Evolutionary conservation across 1,284 basidiomycete genomes (phyloP).

Genomic region (Psilocybe mexicana): DNA sequence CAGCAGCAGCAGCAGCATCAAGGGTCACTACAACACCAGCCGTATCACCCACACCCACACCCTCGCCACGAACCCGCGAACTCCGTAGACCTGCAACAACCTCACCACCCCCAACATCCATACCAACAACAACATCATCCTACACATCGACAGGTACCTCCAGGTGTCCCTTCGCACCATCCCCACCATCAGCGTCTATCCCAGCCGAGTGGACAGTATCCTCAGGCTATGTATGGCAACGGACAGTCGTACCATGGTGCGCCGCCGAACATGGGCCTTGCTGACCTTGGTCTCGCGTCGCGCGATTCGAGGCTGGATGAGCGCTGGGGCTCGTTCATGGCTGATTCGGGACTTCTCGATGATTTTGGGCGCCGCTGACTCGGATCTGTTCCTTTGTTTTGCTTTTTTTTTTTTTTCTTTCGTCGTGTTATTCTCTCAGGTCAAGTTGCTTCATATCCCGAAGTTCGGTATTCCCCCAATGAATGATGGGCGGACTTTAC

Average conservation of each 20-base stretch:
- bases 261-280: conserved; percentile 39
- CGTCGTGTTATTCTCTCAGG: no score
- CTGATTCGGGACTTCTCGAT: conserved; percentile 49
- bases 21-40: conserved; percentile 2
- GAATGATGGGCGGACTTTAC: no score
- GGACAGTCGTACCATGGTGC: conserved; percentile 7
- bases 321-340: conserved; percentile 62
- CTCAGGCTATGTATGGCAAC: background rate
- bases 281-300: conserved; percentile 52
- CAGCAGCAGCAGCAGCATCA: background rate
- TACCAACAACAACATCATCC: conserved; percentile 1
- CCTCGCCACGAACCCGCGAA: background rate
- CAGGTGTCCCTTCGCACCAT: background rate
- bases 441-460: no score
- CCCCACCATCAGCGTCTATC: background rate
- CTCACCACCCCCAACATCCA: conserved; percentile 8
- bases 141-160: background rate
- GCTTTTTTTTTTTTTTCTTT: no score
- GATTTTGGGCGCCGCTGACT: conserved; percentile 21
- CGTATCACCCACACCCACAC: conserved; percentile 9
- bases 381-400: no score
- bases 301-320: conserved; percentile 56
- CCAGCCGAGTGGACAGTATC: background rate
- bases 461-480: no score
- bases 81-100: conserved; percentile 7